Conservation (phyloP, 2,329 filamentous ascomycete species). For the Fusarium sublunatum region DNA sequence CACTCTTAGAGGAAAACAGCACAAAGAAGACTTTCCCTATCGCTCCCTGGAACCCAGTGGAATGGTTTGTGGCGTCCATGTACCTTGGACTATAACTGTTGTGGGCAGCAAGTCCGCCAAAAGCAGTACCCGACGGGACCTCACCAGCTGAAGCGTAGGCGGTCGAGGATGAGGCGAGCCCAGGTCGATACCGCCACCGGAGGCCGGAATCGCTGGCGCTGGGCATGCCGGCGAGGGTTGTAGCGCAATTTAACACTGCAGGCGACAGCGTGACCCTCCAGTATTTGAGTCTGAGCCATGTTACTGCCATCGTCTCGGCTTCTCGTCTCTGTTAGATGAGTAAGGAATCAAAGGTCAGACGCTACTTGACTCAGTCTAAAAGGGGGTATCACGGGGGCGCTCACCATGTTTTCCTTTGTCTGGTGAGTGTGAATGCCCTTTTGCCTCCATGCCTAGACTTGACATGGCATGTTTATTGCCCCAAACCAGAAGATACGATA, state of each 20-base stretch:
- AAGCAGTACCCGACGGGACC: background rate
- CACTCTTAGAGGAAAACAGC: conserved; percentile 17
- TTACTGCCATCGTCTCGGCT: conserved; percentile 33
- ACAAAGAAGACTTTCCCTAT: conserved; percentile 8
- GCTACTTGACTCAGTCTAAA: conserved; percentile 39
- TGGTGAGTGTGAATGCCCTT: conserved; percentile 1
- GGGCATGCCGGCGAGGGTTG: conserved; percentile 18
- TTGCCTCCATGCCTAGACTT: conserved; percentile 4
- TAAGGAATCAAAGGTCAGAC: conserved; percentile 39
- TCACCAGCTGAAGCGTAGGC: conserved; percentile 11
- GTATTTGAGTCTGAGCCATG: conserved; percentile 36
- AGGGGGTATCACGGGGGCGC: conserved; percentile 30
- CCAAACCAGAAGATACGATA: background rate
- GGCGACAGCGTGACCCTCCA: conserved; percentile 41
- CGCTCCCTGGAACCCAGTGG: conserved; percentile 32
- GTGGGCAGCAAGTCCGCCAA: background rate
- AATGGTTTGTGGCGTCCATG: conserved; percentile 6
- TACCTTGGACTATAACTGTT: background rate
- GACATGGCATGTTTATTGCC: conserved; percentile 6
- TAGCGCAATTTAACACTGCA: conserved; percentile 40
- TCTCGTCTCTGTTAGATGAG: conserved; percentile 40
- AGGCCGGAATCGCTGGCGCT: conserved; percentile 8
- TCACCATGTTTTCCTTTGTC: conserved; percentile 23
- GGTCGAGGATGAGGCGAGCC: conserved; percentile 11
- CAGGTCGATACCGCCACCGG: conserved; percentile 25